Evolutionary conservation across 768 basidiomycete genomes (phyloP), one percentile per base, ranked within the genome.

Genomic region (Fibroporia radiculosa): DNA sequence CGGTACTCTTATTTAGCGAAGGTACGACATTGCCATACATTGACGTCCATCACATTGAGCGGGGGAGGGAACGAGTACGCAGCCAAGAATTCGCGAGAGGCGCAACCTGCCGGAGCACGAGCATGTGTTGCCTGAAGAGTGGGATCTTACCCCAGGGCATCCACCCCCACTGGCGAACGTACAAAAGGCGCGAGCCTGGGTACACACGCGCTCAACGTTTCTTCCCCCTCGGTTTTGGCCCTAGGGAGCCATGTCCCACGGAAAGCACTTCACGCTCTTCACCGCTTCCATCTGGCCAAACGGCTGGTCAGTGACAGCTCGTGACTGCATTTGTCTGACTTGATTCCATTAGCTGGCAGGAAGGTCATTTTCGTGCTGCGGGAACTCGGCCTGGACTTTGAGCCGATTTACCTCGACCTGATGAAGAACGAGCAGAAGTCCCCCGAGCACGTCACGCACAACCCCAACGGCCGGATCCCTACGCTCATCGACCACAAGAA

Each of bases 401-500:
- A 61, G 52, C 34, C 53, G 20, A 52, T 48, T n/a, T 61, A 54
- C 49, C 56, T 58, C 46, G 54, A 55, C 44, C 56, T 61, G 50
- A 13, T 23, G 26, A 56, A 51, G 44, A 43, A 40, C 34, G 60
- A 62, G 49, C 57, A 58, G 26, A 62, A 58, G 53, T 36, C 27
- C 11, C 29, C 55, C n/a, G 54, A 43, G 31, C 47, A 56, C 45
- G 49, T 48, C 27, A 53, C 57, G 48, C 47, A 51, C 43, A 63
- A 64, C 56, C 62, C 60, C 1, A 63, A 63, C 52, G 65, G 66
- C 1, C 61, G 66, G 28, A 65, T 67, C 46, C 65, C 66, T n/a
- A 63, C 65, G 13, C 39, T 68, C 34, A 53, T 62, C 23, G 63
- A 68, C 52, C 57, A 61, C 47, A 44, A 55, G 36, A 60, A 61